A percentile compares a stretch with the other conserved stretches of the same genome.
Conservation (phyloP, 306 rosid genomes). For the Amphicarpaea edgeworthii region DNA sequence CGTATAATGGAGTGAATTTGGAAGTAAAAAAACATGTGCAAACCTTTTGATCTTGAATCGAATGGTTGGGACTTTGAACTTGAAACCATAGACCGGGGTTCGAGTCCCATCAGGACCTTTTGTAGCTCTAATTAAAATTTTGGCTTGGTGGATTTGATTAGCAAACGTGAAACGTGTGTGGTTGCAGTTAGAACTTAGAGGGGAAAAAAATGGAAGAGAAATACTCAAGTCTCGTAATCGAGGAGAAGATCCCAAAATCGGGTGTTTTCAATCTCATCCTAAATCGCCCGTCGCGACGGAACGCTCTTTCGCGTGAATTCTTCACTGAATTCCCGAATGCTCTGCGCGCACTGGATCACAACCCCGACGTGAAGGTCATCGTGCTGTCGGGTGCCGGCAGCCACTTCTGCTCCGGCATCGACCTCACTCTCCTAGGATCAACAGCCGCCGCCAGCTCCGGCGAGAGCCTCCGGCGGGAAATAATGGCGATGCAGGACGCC, state of each 20-base stretch:
- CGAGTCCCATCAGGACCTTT: too few species aligned
- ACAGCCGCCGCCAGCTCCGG: conserved; percentile 28
- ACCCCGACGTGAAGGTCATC: conserved; percentile 67
- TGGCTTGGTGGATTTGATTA: too few species aligned
- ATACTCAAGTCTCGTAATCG: conserved; percentile 63
- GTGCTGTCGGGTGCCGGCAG: conserved; percentile 71
- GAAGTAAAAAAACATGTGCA: too few species aligned
- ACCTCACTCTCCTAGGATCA: conserved; percentile 54
- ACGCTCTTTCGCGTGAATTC: conserved; percentile 71
- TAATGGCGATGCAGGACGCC: conserved; percentile 72
- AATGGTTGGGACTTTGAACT: too few species aligned
- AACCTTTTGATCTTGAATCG: too few species aligned
- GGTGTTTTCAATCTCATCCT: conserved; percentile 63
- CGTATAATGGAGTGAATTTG: too few species aligned
- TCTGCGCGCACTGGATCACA: conserved; percentile 67
- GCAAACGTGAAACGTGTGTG: too few species aligned
- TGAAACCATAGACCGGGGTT: too few species aligned
- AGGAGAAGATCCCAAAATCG: conserved; percentile 51
- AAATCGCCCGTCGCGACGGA: conserved; percentile 70
- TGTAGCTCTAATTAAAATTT: too few species aligned
- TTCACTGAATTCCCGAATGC: conserved; percentile 79
- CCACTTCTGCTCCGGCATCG: conserved; percentile 91
- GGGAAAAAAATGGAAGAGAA: conserved; percentile 60
- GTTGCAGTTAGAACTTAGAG: too few species aligned
- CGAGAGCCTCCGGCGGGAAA: conserved; percentile 71